Base-by-base conservation (phyloP, 768 basidiomycete genomes). In the Fomitopsis pulvina region DNA sequence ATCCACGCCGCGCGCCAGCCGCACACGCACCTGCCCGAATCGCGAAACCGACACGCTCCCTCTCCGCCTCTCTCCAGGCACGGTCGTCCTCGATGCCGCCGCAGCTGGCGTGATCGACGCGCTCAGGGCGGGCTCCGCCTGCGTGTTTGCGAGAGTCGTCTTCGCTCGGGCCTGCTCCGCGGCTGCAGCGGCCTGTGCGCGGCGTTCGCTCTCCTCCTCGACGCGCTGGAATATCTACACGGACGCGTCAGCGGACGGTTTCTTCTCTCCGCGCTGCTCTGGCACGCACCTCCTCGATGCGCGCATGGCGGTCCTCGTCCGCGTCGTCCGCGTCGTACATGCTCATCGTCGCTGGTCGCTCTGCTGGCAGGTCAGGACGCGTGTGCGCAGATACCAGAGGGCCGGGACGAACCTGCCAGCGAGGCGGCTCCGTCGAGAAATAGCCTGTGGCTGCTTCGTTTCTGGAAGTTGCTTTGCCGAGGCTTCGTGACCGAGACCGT, bases 41-140 rank as follows among this genome's bases (percentile, higher is more conserved):
- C 78, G 71, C 47, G 79, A 78, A 38, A 84, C 71, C 0, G 80
- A 81, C 30, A 84, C 70, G 46, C 77, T 80, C 16, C 74, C 75
- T 41, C 73, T 68, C 39, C 70, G 66, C 34, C 64, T 63, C 44
- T 69, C 58, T 29, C 47, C 29, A 14, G 41, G 34, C 12, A 42
- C 26, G 9, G 32, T 45, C 24, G 18, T 30, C 12, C 41, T 25
- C 34, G 52, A 32, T 41, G 45, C 42, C 37, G 34, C 24, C 32
- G 42, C 37, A 16, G 43, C n/a, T 28, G 49, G 49, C 12, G 51
- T 26, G 38, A 41, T 28, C 22, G 44, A 18, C 34, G 21, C 4
- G 50, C 32, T 14, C 27, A 4, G 11, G 50, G 28, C 27, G 41
- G n/a, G n/a, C n/a, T n/a, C n/a, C n/a, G n/a, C n/a, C n/a, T n/a